Evolutionary conservation across 225 moss, liverwort and hornwort genomes (phyloP).

Genomic region (Physcomitrium patens): DNA sequence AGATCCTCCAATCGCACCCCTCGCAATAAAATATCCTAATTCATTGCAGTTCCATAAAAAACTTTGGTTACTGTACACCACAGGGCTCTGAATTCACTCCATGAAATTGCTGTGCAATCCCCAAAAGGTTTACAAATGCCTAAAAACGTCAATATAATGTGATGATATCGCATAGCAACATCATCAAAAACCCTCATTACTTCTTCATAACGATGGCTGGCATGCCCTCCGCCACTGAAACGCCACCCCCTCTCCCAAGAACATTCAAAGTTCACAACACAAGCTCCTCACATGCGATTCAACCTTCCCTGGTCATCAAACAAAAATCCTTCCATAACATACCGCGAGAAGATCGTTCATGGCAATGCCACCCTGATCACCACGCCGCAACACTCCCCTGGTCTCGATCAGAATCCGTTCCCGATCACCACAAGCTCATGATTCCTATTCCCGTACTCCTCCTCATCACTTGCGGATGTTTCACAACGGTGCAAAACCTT

Average conservation of each 20-base stretch:
- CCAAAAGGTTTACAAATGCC: background rate
- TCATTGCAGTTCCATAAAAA: background rate
- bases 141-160: background rate
- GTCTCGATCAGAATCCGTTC: background rate
- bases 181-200: background rate
- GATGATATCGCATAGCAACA: too few species aligned
- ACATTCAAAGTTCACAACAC: background rate
- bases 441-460: conserved; percentile 6
- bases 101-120: background rate
- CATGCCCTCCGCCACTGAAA: background rate
- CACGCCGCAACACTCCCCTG: background rate
- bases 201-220: background rate
- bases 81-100: background rate
- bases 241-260: background rate
- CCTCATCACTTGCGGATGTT: background rate
- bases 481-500: background rate
- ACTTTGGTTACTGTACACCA: background rate
- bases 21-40: background rate
- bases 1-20: background rate
- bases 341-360: conserved; percentile 54
- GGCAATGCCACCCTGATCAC: background rate
- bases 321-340: background rate
- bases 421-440: conserved; percentile 19
- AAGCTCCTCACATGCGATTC: background rate
- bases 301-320: background rate